A percentile compares a stretch with the other conserved stretches of the same genome.
Conservation (phyloP, 2,329 filamentous ascomycete genomes). For the Aspergillus fumigatiaffinis region DNA sequence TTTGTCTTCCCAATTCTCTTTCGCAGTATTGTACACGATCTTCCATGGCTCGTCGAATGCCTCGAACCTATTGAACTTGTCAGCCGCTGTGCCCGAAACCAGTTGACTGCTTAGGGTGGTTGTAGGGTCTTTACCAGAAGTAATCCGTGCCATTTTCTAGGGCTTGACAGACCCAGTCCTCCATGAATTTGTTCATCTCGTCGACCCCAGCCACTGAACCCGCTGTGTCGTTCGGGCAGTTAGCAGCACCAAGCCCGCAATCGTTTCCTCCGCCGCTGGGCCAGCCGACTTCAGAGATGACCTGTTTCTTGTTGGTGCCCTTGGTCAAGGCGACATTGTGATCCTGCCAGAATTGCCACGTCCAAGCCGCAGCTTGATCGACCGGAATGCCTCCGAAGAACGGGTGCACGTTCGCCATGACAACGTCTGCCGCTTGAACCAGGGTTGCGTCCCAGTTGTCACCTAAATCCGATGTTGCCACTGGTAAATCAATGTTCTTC, state of each 20-base stretch:
- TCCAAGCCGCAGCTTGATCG: slow-evolving; percentile 70
- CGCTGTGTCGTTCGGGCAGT: slow-evolving; percentile 53
- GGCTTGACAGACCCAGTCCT: slow-evolving; percentile 76
- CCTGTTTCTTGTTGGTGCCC: slow-evolving; percentile 59
- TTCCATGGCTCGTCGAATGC: slow-evolving; percentile 99
- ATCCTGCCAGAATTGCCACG: slow-evolving; percentile 72
- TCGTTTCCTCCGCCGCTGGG: slow-evolving; percentile 75
- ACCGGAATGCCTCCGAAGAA: slow-evolving; percentile 82
- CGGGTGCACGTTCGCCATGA: slow-evolving; percentile 96
- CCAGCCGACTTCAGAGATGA: slow-evolving; percentile 93
- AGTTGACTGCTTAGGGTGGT: not conserved
- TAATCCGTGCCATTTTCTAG: slow-evolving; percentile 82
- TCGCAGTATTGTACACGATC: slow-evolving; percentile 61
- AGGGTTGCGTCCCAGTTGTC: slow-evolving; percentile 76
- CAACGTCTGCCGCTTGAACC: slow-evolving; percentile 68
- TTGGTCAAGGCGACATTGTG: slow-evolving; percentile 66
- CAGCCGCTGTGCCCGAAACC: slow-evolving; percentile 4
- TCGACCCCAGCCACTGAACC: slow-evolving; percentile 74
- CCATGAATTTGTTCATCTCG: slow-evolving; percentile 82
- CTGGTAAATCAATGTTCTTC: slow-evolving; percentile 64
- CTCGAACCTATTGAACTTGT: slow-evolving; percentile 61
- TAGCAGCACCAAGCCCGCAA: slow-evolving; percentile 57
- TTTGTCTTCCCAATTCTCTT: slow-evolving; percentile 85
- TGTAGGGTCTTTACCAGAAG: slow-evolving; percentile 65
- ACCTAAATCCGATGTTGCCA: slow-evolving; percentile 85